A percentile compares a stretch with the other conserved stretches of the same genome.
Evolutionary conservation across 805 yeast genomes (phyloP).

Genomic region (Clavispora carvajalis): DNA sequence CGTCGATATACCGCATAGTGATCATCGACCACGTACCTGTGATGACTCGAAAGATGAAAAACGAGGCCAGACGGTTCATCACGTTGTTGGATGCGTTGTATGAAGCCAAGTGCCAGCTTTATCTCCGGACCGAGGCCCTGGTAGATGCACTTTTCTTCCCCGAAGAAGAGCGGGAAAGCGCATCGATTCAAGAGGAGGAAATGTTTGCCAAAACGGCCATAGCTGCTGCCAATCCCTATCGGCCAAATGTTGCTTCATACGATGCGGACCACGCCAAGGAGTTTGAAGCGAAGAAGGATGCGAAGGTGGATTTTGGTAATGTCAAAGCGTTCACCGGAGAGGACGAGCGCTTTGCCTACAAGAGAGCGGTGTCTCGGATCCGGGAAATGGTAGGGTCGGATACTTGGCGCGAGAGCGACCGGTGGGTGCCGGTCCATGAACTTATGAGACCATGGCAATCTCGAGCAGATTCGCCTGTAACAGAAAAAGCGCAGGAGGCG

Average conservation of each 20-base stretch:
- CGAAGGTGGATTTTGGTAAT: conserved; percentile 35
- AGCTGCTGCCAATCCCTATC: conserved; percentile 56
- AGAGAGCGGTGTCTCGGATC: conserved; percentile 63
- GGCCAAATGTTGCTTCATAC: conserved; percentile 65
- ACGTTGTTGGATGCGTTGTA: conserved; percentile 64
- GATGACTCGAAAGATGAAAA: conserved; percentile 50
- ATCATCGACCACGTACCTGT: conserved; percentile 59
- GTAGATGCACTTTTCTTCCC: conserved; percentile 62
- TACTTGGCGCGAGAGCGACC: conserved; percentile 42
- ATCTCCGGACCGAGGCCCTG: conserved; percentile 43
- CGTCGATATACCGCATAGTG: conserved; percentile 53
- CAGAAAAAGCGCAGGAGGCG: neutral
- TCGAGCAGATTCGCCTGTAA: neutral
- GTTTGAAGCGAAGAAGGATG: conserved; percentile 4
- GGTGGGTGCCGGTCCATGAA: conserved; percentile 53
- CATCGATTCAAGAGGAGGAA: conserved; percentile 54
- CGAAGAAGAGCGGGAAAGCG: conserved; percentile 24
- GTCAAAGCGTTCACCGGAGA: conserved; percentile 64
- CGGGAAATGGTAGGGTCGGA: conserved; percentile 52
- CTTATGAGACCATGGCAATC: conserved; percentile 57
- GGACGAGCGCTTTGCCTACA: conserved; percentile 70
- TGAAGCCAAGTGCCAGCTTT: conserved; percentile 60
- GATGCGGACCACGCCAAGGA: conserved; percentile 39
- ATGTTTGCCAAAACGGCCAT: conserved; percentile 62
- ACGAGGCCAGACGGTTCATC: conserved; percentile 65